phyloP scores from a whole-genome alignment of 2,329 filamentous ascomycete species.

The Aureobasidium leucospermi region DNA sequence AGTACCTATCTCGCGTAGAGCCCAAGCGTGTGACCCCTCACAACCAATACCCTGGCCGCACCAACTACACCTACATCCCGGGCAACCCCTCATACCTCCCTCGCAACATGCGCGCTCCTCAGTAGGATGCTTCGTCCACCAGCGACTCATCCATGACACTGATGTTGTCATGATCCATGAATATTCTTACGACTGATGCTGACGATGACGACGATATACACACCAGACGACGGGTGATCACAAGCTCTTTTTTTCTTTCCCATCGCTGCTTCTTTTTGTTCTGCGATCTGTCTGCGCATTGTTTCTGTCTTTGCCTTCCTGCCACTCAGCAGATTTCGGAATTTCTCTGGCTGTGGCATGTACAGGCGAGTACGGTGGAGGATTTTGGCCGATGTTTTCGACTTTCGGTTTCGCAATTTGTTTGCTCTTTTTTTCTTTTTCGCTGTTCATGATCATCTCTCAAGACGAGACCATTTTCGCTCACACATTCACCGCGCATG shows the following conservation, averaged over 20 bases:
- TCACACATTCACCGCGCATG: neutral
- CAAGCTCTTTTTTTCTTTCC: neutral
- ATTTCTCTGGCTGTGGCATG: neutral
- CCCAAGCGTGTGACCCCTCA: neutral
- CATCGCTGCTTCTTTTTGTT: neutral
- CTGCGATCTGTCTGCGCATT: neutral
- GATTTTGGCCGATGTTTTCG: neutral
- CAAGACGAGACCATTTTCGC: neutral
- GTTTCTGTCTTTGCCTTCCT: neutral
- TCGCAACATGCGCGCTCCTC: neutral
- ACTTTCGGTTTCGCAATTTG: neutral
- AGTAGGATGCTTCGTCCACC: neutral
- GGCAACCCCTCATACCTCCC: neutral
- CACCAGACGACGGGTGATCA: neutral
- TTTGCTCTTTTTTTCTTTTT: neutral
- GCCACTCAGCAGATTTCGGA: neutral
- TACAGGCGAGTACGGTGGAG: neutral
- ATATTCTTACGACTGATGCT: neutral
- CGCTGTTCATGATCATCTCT: too few species aligned
- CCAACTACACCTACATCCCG: neutral
- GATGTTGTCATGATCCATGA: neutral
- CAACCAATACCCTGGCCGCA: neutral
- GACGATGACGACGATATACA: neutral
- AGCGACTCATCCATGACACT: neutral
- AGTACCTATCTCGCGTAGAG: neutral